Base-by-base conservation (phyloP, 2,329 filamentous ascomycete genomes). In the Phyllosticta capitalensis region DNA sequence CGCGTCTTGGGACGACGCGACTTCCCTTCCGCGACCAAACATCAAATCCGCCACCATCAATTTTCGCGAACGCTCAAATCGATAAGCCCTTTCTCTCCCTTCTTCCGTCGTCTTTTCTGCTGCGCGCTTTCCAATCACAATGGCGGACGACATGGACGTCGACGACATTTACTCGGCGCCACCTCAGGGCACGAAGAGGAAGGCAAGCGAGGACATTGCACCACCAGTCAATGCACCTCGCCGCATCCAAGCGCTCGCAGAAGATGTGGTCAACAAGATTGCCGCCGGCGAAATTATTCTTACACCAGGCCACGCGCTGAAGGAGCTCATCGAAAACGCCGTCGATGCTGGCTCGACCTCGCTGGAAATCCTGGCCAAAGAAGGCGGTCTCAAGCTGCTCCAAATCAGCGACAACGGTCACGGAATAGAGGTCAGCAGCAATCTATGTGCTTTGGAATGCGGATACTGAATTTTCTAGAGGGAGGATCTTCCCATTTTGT, bases 201-300 rank as follows among this genome's bases (percentile, higher is more conserved):
- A 71, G 62, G 69, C 67, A 54, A 70, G 73, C 51, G 69, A 70
- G 22, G 38, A 52, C 6, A 49, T 52, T 7, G 19, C 19, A 12
- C 21, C n/a, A 14, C 21, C 52, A 20, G 12, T 26, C 22, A 26
- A n/a, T 54, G 65, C 64, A 55, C 74, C 72, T 48, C 72, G 75
- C 56, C 69, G 78, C 28, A 83, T 83, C 66, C 74, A 95, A 86
- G 88, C 92, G 14, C 82, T 99, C 24, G 89, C 95, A 68, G 86
- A 89, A 63, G 88, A 94, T 76, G 94, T 99, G 21, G 89, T 99
- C 65, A 99, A 97, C 79, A 99, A 97, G 73, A 99, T 99, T 65
- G 94, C 94, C 0, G 94, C 94, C 0, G 94, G 94, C 20, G 94
- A 99, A 73, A 99, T 99, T 67, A 99, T 99, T 62, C 91, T 99